Evolutionary conservation across 1,284 basidiomycete genomes (phyloP).

Genomic region (Wallemia mellicola): DNA sequence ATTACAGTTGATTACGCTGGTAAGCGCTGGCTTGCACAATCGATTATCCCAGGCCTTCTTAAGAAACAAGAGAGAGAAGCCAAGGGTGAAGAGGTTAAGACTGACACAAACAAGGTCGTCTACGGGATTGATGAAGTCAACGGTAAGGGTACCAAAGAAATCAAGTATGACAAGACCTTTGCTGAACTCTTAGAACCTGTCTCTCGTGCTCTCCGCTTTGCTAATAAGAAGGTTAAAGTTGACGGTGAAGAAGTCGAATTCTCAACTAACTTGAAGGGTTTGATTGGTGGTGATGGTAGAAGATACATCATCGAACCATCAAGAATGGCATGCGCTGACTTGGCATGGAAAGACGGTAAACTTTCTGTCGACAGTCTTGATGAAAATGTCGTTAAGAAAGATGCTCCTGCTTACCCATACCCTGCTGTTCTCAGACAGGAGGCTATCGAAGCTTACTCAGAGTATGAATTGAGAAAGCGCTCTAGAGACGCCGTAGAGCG

Average conservation of each 20-base stretch:
- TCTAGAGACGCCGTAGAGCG: not conserved
- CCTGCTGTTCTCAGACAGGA: not conserved
- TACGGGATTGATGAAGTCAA: not conserved
- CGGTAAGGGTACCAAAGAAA: conserved; percentile 4
- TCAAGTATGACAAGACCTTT: conserved; percentile 1
- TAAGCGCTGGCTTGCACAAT: conserved; percentile 19
- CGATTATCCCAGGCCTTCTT: conserved; percentile 19
- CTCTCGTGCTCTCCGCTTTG: not conserved
- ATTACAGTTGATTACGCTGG: conserved; percentile 19
- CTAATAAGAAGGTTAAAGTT: not conserved
- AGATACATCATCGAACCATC: not conserved
- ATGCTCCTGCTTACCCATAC: not conserved
- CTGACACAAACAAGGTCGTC: conserved; percentile 3
- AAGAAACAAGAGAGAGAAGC: conserved; percentile 7
- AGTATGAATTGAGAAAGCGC: not conserved
- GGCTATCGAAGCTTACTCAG: not conserved
- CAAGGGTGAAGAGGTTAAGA: conserved; percentile 8
- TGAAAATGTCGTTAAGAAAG: not conserved
- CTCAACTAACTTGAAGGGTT: not conserved
- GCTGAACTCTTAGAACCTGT: not conserved
- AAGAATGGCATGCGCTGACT: not conserved
- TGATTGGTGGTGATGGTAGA: not conserved
- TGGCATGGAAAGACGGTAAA: not conserved
- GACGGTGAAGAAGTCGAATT: not conserved
- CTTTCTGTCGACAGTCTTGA: not conserved